A percentile compares a stretch with the other conserved stretches of the same genome.
Evolutionary conservation across 1,284 basidiomycete genomes (phyloP).

Genomic region (Cystobasidium sp.): DNA sequence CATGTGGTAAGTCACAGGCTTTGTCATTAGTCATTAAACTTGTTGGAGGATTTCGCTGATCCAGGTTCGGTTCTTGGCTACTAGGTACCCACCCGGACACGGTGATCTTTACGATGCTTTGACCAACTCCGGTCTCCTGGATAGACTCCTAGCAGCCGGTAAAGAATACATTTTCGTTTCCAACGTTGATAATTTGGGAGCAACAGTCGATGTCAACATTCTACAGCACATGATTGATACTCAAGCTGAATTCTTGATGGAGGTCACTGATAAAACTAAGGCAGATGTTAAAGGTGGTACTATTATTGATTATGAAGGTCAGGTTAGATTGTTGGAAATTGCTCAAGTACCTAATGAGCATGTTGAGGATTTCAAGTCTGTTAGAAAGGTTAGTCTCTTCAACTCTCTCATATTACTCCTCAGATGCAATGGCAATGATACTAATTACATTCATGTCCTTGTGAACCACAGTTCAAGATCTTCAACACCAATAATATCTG

Average conservation of each 20-base stretch:
- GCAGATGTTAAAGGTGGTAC: conserved; percentile 99
- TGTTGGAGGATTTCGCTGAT: background rate
- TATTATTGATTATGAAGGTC: conserved; percentile 69
- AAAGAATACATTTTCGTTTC: conserved; percentile 99
- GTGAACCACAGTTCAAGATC: conserved; percentile 56
- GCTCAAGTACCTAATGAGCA: conserved; percentile 98
- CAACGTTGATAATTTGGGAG: conserved; percentile 98
- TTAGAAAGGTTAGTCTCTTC: conserved; percentile 59
- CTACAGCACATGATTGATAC: conserved; percentile 88
- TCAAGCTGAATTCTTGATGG: conserved; percentile 92
- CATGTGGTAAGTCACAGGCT: conserved; percentile 66
- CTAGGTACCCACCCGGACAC: conserved; percentile 90
- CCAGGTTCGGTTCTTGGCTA: background rate
- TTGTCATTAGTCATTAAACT: background rate
- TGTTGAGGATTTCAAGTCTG: conserved; percentile 95
- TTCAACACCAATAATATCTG: conserved; percentile 97
- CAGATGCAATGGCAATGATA: background rate
- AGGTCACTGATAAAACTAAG: conserved; percentile 99
- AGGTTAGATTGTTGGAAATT: conserved; percentile 92
- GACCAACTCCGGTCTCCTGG: conserved; percentile 92
- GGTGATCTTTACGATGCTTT: conserved; percentile 95
- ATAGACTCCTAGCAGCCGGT: conserved; percentile 90
- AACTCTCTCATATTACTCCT: background rate
- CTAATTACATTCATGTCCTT: background rate
- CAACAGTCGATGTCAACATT: conserved; percentile 86